A percentile compares a stretch with the other conserved stretches of the same genome.
phyloP scores from a whole-genome alignment of 108 stramenopile genomes.

The Nitzschia palea region DNA sequence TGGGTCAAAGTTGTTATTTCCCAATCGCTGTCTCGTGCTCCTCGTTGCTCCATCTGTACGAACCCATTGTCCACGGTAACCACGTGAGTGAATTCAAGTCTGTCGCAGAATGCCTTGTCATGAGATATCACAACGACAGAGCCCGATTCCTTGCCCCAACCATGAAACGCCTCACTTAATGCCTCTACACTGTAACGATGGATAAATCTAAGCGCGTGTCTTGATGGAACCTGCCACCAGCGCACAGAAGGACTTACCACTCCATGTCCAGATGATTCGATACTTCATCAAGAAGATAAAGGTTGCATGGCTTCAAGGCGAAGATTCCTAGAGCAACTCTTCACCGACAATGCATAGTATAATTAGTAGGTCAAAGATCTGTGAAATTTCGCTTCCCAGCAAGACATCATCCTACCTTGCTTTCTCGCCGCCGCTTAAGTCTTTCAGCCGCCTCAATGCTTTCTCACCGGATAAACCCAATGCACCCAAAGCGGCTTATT shows the following conservation, averaged over 20 bases:
- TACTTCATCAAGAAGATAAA: conserved; percentile 73
- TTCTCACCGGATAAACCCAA: conserved; percentile 83
- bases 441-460: conserved; percentile 53
- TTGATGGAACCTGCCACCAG: no score
- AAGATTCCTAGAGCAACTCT: conserved; percentile 85
- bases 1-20: conserved; percentile 15
- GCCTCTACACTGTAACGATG: conserved; percentile 60
- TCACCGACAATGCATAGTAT: no score
- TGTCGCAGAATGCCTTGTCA: conserved; percentile 88
- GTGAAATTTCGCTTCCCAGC: no score
- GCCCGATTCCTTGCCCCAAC: conserved; percentile 77
- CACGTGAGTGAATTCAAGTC: conserved; percentile 87
- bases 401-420: no score
- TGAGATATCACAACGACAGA: conserved; percentile 91
- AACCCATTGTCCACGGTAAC: conserved; percentile 80
- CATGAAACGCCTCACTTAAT: conserved; percentile 67
- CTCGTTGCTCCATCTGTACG: conserved; percentile 73
- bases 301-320: conserved; percentile 78
- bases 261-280: conserved; percentile 58
- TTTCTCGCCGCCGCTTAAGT: conserved; percentile 81
- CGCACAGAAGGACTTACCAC: conserved; percentile 34
- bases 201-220: not conserved
- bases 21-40: conserved; percentile 78
- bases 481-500: conserved; percentile 78
- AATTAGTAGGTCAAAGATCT: no score